A percentile compares a stretch with the other conserved stretches of the same genome.
Conservation (phyloP, 345 rosid genomes). For the Sonneratia caseolaris region DNA sequence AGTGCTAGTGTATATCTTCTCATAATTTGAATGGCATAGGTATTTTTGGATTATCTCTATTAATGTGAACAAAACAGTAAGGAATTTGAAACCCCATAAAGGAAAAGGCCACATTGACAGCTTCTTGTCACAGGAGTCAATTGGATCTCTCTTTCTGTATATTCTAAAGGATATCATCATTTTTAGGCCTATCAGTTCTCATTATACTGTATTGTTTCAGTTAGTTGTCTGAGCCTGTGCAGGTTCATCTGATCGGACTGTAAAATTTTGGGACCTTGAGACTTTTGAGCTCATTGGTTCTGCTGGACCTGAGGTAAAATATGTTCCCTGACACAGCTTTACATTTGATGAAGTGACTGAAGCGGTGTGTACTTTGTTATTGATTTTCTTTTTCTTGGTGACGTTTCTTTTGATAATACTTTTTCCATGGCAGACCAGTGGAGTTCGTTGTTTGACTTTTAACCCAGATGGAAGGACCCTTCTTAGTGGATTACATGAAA, state of each 20-base stretch:
- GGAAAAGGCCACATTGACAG: too few species aligned
- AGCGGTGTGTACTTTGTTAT: background rate
- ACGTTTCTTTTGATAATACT: background rate
- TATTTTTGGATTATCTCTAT: background rate
- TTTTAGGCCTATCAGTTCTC: background rate
- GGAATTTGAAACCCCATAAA: too few species aligned
- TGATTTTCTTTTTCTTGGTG: background rate
- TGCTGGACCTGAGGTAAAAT: slow-evolving; percentile 88
- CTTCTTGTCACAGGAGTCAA: background rate
- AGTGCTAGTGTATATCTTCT: background rate
- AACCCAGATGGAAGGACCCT: slow-evolving; percentile 92
- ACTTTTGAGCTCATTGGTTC: slow-evolving; percentile 95
- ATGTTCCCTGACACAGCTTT: background rate
- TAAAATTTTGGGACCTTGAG: slow-evolving; percentile 98
- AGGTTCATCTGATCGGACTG: slow-evolving; percentile 98
- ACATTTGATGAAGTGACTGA: slow-evolving; percentile 2
- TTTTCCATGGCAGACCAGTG: slow-evolving; percentile 45
- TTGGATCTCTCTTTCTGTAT: background rate
- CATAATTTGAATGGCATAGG: background rate
- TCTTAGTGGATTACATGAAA: slow-evolving; percentile 93
- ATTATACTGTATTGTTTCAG: background rate
- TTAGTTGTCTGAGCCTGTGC: slow-evolving; percentile 6
- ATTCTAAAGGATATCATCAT: background rate
- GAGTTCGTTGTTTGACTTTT: slow-evolving; percentile 89
- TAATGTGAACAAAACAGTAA: too few species aligned